A percentile compares a stretch with the other conserved stretches of the same genome.
Conservation (phyloP, 352 stramenopile genomes). For the Pelagophyceae sp. region DNA sequence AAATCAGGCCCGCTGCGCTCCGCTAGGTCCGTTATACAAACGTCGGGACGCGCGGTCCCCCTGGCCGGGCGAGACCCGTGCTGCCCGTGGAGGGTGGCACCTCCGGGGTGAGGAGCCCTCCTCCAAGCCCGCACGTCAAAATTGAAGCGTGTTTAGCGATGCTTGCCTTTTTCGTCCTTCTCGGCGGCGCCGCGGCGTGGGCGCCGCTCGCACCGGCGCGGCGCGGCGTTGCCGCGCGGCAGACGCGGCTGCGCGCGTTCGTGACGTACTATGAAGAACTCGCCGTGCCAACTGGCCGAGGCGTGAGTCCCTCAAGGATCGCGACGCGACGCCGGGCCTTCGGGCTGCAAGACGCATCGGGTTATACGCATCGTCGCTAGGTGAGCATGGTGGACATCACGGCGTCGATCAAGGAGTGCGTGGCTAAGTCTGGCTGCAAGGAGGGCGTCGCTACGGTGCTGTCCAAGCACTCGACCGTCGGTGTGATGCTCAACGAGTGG, state of each 20-base stretch:
- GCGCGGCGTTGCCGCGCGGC: no score
- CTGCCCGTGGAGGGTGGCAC: no score
- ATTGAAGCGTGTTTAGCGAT: no score
- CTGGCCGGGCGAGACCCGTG: no score
- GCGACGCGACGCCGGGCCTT: slow-evolving; percentile 21
- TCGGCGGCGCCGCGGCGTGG: no score
- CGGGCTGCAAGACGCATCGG: neutral
- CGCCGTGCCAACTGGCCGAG: slow-evolving; percentile 23
- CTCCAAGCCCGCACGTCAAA: no score
- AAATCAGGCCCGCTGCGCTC: no score
- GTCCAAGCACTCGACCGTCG: slow-evolving; percentile 29
- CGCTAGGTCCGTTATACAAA: no score
- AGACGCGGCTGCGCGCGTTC: neutral
- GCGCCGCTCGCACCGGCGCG: no score
- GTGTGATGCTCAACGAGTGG: slow-evolving; percentile 34
- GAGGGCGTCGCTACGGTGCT: slow-evolving; percentile 30
- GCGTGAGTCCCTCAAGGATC: slow-evolving; percentile 26
- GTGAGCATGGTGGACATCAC: neutral
- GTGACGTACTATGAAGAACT: slow-evolving; percentile 27
- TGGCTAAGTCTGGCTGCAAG: slow-evolving; percentile 16
- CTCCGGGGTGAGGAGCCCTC: no score
- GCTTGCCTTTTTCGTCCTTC: no score
- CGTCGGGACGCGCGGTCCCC: no score
- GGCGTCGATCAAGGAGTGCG: neutral
- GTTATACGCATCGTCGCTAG: neutral